Conservation (phyloP, 176 grass and related monocot species). For the Eleusine coracana region DNA sequence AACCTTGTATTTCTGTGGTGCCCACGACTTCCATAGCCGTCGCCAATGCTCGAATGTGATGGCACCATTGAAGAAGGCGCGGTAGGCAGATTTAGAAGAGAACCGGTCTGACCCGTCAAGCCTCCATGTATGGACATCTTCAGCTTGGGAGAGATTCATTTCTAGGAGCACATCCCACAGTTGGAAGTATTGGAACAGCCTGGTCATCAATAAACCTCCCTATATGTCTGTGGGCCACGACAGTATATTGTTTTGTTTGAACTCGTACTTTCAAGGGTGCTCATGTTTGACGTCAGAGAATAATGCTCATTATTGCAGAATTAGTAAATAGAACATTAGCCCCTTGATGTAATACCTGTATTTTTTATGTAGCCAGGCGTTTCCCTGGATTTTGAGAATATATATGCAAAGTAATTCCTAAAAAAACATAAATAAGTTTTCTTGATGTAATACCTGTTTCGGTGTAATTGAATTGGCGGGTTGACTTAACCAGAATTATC, state of each 20-base stretch:
- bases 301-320: slow-evolving; percentile 5
- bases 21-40: too few relatives aligned
- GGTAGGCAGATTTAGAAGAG: too few relatives aligned
- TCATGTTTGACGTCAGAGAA: slow-evolving; percentile 2
- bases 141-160: too few relatives aligned
- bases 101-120: too few relatives aligned
- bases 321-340: background rate
- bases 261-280: background rate
- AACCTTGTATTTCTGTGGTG: too few relatives aligned
- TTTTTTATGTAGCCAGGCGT: background rate
- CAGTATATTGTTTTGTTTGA: background rate
- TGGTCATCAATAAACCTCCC: too few relatives aligned
- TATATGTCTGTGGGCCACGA: too few relatives aligned
- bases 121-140: too few relatives aligned
- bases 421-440: slow-evolving; percentile 2
- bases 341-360: background rate
- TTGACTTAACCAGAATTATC: slow-evolving; percentile 18
- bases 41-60: too few relatives aligned
- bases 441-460: slow-evolving; percentile 19
- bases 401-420: background rate
- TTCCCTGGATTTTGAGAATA: slow-evolving; percentile 23
- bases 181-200: too few relatives aligned
- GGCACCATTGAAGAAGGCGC: too few relatives aligned
- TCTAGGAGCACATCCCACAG: too few relatives aligned
- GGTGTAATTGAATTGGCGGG: background rate